Conservation (phyloP, 2,329 filamentous ascomycete species). For the Chrysoporthe austroafricana region DNA sequence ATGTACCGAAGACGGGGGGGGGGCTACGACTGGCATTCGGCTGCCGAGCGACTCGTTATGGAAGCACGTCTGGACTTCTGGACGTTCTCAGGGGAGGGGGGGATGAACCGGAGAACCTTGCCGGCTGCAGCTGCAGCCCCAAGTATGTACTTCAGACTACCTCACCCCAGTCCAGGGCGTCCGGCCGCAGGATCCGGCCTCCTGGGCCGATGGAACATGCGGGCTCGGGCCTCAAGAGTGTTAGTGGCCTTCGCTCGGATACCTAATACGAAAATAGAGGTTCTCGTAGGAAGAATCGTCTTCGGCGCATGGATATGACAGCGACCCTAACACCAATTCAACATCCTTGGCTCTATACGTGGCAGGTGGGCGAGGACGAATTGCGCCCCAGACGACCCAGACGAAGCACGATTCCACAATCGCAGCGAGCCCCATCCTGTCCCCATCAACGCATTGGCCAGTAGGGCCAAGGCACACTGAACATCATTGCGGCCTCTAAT, state of each 20-base stretch:
- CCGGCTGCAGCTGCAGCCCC: conserved; percentile 14
- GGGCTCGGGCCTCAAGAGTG: conserved; percentile 5
- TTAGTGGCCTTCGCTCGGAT: neutral
- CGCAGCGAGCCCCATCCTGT: conserved; percentile 1
- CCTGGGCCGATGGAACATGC: conserved; percentile 14
- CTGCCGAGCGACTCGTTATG: conserved; percentile 14
- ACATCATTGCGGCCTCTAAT: conserved; percentile 19
- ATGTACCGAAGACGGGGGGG: neutral
- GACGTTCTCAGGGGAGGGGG: neutral
- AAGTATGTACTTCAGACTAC: conserved; percentile 1
- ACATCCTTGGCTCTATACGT: neutral
- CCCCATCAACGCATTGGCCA: conserved; percentile 16
- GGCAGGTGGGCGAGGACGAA: neutral
- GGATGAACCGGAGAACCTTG: conserved; percentile 9
- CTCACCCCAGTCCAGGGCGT: neutral
- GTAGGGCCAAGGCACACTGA: conserved; percentile 12
- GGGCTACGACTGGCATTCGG: conserved; percentile 10
- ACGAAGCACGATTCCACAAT: neutral
- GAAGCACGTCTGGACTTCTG: conserved; percentile 3
- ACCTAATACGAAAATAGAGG: neutral
- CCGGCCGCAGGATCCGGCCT: conserved; percentile 10
- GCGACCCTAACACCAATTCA: neutral
- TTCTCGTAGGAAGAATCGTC: neutral
- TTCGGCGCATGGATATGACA: neutral
- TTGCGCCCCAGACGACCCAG: neutral